These are phyloP conservation scores for Mycena venus DNA, from an alignment of 768 basidiomycete species.

Conservation along the genomic window DNA sequence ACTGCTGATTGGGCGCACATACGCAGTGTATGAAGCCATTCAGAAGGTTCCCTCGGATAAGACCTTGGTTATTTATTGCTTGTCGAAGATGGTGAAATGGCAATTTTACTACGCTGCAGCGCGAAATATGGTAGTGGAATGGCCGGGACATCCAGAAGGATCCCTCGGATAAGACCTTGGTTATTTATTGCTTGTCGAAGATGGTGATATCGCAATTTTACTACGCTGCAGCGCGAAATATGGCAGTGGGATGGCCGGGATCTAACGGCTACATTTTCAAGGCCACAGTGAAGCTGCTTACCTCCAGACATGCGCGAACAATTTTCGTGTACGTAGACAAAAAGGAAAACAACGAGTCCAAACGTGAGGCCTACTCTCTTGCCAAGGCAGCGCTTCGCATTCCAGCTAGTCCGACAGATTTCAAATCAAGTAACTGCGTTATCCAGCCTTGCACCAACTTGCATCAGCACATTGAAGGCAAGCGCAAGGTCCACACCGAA, in stretches of 20 bases:
- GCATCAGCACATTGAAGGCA: too few species aligned
- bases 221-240: neutral
- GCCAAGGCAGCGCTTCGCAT: neutral
- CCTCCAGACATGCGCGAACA: neutral
- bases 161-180: neutral
- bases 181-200: conserved; percentile 14
- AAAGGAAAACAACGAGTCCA: neutral
- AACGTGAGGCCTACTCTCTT: neutral
- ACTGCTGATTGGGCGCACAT: too few species aligned
- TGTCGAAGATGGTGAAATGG: too few species aligned
- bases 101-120: conserved; percentile 5
- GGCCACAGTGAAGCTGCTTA: neutral
- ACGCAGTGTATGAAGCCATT: neutral
- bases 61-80: conserved; percentile 6
- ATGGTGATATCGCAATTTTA: too few species aligned
- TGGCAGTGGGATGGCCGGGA: neutral
- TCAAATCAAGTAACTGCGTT: neutral
- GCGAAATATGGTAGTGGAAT: neutral
- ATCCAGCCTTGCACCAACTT: too few species aligned
- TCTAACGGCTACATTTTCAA: conserved; percentile 9
- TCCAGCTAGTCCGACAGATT: neutral
- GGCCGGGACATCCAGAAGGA: neutral
- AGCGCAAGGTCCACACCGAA: neutral
- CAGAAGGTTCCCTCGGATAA: neutral
- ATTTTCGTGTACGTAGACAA: neutral